These are phyloP conservation scores for Pseudogymnoascus sp. DNA, from an alignment of 2,329 filamentous ascomycete species.

Conservation along the genomic window DNA sequence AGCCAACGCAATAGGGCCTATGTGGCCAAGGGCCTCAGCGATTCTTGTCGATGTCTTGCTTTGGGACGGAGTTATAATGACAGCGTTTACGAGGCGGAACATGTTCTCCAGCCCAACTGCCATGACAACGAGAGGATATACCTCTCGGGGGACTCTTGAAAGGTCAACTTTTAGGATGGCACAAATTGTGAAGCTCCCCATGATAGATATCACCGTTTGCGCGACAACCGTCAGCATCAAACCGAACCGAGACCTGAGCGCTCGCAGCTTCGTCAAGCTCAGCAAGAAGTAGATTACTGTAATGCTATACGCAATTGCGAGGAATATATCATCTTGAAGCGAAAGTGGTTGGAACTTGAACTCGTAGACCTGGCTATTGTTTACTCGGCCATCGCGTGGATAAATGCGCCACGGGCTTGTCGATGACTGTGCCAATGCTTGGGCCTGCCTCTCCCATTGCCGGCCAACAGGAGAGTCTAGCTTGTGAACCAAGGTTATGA, in stretches of 20 bases:
- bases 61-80: constrained; percentile 63
- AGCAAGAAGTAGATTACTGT: constrained; percentile 58
- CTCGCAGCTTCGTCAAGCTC: constrained; percentile 61
- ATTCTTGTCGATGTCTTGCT: constrained; percentile 62
- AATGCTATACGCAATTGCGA: constrained; percentile 58
- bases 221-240: constrained; percentile 62
- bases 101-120: constrained; percentile 74
- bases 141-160: constrained; percentile 64
- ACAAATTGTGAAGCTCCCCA: constrained; percentile 74
- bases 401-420: constrained; percentile 57
- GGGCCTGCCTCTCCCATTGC: constrained; percentile 57
- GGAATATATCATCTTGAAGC: constrained; percentile 52
- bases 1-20: constrained; percentile 60
- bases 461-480: constrained; percentile 56
- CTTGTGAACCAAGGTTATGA: constrained; percentile 68
- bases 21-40: constrained; percentile 65
- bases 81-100: constrained; percentile 69
- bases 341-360: constrained; percentile 73
- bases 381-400: constrained; percentile 47
- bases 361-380: constrained; percentile 60
- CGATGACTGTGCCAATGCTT: constrained; percentile 37
- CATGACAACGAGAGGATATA: constrained; percentile 70
- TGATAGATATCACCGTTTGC: constrained; percentile 64
- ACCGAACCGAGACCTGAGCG: constrained; percentile 68
- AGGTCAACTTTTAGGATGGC: constrained; percentile 68